Evolutionary conservation across 768 basidiomycete species (phyloP), one percentile per base, ranked within the genome.

Genomic region (Mrakia gelida): DNA sequence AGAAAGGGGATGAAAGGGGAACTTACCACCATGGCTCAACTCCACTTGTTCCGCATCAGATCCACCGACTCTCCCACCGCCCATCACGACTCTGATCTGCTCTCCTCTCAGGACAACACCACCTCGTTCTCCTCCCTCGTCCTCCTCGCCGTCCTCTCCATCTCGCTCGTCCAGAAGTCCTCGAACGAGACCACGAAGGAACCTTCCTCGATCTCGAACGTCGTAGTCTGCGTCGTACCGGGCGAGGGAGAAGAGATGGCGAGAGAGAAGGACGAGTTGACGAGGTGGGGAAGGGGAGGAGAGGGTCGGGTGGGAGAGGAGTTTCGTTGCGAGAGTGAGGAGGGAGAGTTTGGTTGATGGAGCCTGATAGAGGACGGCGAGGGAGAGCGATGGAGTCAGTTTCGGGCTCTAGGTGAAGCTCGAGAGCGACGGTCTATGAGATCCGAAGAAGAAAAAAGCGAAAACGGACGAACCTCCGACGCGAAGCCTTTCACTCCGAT

Each of bases 211-310:
- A 83, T 98, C 97, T 45, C 97, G 88, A 49, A 98, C 91, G 81
- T 97, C 94, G 84, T 93, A 96, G 81, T 92, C 90, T 28, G 85
- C 81, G 84, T 99, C 97, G 84, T 95, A 98, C 76, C 92, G 88
- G 2, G 94, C 95, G 28, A 97, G 88, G 2, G 89, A 88, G 78
- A 97, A 89, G 28, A 94, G 88, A 82, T 98, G 92, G 68, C 87
- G 82, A 6, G 81, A 63, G 71, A 87, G 81, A 0, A 83, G 79
- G 11, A 80, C 79, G 15, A 85, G 81, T 68, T 56, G 65, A 21
- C 49, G 52, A 41, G 67, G 75, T 2, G 71, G 43, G 0, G 28
- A 86, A 86, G 75, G 82, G 81, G 81, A 89, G 86, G 26, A 85
- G 83, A n/a, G 90, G 89, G 72, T 87, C 88, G 10, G 67, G 82